Evolutionary conservation across 306 rosid species (phyloP).

Genomic region (Castanea sativa): DNA sequence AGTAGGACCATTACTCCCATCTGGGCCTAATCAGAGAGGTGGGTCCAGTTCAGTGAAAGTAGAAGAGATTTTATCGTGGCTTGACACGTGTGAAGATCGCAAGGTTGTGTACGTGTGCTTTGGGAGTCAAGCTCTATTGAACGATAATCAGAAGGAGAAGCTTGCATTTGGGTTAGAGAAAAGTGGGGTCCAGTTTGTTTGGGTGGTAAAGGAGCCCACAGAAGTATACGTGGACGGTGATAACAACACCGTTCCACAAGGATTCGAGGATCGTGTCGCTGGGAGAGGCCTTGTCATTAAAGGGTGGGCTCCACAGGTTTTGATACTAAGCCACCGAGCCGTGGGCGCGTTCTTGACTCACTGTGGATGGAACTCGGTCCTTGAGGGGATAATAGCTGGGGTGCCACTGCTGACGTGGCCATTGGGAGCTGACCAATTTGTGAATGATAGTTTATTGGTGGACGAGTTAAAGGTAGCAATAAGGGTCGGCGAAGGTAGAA

Average conservation of each 20-base stretch:
- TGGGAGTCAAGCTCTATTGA: slow-evolving; percentile 36
- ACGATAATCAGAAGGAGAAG: slow-evolving; percentile 21
- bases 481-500: slow-evolving; percentile 36
- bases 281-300: slow-evolving; percentile 38
- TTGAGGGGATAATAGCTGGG: slow-evolving; percentile 39
- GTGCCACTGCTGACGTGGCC: slow-evolving; percentile 54
- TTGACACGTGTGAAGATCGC: slow-evolving; percentile 19
- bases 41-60: slow-evolving; percentile 28
- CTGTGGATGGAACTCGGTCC: slow-evolving; percentile 61
- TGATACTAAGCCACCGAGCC: slow-evolving; percentile 35
- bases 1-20: slow-evolving; percentile 45
- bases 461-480: slow-evolving; percentile 34
- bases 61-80: slow-evolving; percentile 38
- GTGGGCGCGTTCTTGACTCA: slow-evolving; percentile 48
- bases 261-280: slow-evolving; percentile 26
- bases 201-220: slow-evolving; percentile 32
- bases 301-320: slow-evolving; percentile 61
- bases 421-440: slow-evolving; percentile 42
- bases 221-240: not conserved
- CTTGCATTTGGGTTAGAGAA: slow-evolving; percentile 30
- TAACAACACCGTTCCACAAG: not conserved
- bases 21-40: slow-evolving; percentile 16
- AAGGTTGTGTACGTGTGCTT: slow-evolving; percentile 51
- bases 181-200: slow-evolving; percentile 49
- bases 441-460: slow-evolving; percentile 37